These are phyloP conservation scores for Aspergillus aculeatus DNA, from an alignment of 2,329 filamentous ascomycete genomes.

Conservation along the genomic window DNA sequence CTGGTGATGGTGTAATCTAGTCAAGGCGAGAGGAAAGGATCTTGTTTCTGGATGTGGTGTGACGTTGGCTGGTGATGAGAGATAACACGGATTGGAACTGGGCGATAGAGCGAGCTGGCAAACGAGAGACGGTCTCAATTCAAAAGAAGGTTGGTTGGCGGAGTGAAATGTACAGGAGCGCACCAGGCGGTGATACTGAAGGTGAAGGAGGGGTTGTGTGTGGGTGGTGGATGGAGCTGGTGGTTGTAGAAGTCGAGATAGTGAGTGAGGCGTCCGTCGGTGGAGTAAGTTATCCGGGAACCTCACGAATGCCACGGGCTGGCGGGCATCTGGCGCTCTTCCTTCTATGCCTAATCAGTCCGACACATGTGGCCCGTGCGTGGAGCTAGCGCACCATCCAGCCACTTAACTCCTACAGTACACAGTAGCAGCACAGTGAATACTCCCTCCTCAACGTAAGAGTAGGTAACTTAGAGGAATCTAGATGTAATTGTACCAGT, in stretches of 20 bases:
- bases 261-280: not conserved
- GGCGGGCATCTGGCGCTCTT: too few species aligned
- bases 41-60: slow-evolving; percentile 1
- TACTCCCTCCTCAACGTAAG: too few species aligned
- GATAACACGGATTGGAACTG: not conserved
- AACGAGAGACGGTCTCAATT: not conserved
- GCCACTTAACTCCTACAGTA: too few species aligned
- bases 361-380: slow-evolving; percentile 15
- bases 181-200: slow-evolving; percentile 4
- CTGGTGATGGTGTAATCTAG: slow-evolving; percentile 13
- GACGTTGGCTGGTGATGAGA: not conserved
- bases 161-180: not conserved
- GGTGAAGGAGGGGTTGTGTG: not conserved
- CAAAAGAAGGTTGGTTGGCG: not conserved
- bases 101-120: not conserved
- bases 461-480: too few species aligned
- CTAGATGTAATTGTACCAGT: too few species aligned
- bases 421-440: too few species aligned
- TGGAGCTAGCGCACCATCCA: slow-evolving; percentile 5
- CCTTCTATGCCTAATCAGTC: too few species aligned
- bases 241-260: not conserved
- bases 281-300: too few species aligned
- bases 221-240: slow-evolving; percentile 2
- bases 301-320: too few species aligned
- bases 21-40: slow-evolving; percentile 1